Percentiles rank a stretch among this genome's conserved stretches.
Conservation (phyloP, 2,329 filamentous ascomycete genomes). For the Leptographium radiaticola region DNA sequence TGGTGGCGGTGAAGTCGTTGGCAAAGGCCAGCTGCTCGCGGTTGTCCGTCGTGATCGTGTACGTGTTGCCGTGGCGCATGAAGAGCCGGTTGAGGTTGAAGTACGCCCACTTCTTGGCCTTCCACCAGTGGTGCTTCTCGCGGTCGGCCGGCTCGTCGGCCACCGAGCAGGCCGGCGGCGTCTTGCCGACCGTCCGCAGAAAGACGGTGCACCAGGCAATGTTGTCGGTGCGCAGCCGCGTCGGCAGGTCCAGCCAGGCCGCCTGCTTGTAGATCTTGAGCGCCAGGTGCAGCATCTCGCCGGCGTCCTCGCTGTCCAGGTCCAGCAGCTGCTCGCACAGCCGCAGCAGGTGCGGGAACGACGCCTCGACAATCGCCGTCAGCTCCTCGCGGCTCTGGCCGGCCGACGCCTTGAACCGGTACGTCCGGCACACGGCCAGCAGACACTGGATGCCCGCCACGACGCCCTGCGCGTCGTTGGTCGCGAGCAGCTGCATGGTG, state of each 20-base stretch:
- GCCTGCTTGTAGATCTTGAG: constrained; percentile 98
- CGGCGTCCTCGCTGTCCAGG: constrained; percentile 85
- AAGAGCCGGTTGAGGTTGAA: constrained; percentile 94
- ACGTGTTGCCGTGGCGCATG: constrained; percentile 84
- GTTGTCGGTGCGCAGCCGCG: constrained; percentile 66
- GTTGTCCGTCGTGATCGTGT: constrained; percentile 58
- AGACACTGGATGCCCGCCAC: constrained; percentile 91
- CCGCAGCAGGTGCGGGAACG: constrained; percentile 74
- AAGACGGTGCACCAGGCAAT: constrained; percentile 96
- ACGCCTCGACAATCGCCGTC: constrained; percentile 83
- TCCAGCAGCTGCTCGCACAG: constrained; percentile 84
- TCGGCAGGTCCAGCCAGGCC: constrained; percentile 83
- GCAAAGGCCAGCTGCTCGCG: constrained; percentile 67
- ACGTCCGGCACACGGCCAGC: constrained; percentile 87
- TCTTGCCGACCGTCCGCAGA: constrained; percentile 76
- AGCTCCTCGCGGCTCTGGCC: constrained; percentile 71
- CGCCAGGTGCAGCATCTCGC: constrained; percentile 90
- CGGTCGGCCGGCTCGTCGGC: constrained; percentile 68
- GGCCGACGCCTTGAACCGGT: constrained; percentile 76
- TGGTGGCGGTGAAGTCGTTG: constrained; percentile 79
- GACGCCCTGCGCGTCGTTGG: constrained; percentile 73
- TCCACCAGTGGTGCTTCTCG: constrained; percentile 97
- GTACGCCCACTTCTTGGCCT: constrained; percentile 99
- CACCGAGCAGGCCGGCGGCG: constrained; percentile 67
- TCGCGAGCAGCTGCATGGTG: constrained; percentile 76